Percentiles rank a stretch among this genome's conserved stretches.
phyloP scores from a whole-genome alignment of 2,329 filamentous ascomycete species.

The Ceratocystis harringtonii region DNA sequence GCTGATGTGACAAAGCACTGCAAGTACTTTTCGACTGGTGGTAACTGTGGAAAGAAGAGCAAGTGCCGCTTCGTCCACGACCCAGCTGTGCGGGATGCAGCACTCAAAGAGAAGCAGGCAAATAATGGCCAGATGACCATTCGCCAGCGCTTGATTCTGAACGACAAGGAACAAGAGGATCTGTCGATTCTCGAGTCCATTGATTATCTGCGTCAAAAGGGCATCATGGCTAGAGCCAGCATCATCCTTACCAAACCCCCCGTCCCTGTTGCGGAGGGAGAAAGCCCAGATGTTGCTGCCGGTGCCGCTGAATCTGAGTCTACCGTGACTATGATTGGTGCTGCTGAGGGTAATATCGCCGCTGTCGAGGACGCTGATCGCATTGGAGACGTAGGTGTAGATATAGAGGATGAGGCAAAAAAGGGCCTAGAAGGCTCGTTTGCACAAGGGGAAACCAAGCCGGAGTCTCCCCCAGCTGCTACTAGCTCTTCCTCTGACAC shows the following conservation, averaged over 20 bases:
- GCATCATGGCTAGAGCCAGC: slow-evolving; percentile 30
- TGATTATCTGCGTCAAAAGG: slow-evolving; percentile 47
- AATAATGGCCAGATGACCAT: slow-evolving; percentile 52
- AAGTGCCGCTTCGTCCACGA: slow-evolving; percentile 62
- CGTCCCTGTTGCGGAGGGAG: not conserved
- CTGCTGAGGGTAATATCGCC: not conserved
- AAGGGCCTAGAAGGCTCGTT: not conserved
- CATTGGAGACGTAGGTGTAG: slow-evolving; percentile 9
- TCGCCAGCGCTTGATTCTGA: slow-evolving; percentile 48
- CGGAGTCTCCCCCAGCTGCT: slow-evolving; percentile 25
- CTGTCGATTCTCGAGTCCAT: slow-evolving; percentile 50
- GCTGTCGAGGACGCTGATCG: not conserved
- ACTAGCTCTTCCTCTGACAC: slow-evolving; percentile 20
- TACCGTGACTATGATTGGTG: not conserved
- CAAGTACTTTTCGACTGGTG: slow-evolving; percentile 57
- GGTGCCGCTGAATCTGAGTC: slow-evolving; percentile 8
- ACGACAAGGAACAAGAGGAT: slow-evolving; percentile 55
- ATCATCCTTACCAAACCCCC: slow-evolving; percentile 16
- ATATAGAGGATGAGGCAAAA: slow-evolving; percentile 14
- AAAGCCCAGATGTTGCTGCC: not conserved
- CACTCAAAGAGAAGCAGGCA: slow-evolving; percentile 46
- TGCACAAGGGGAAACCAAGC: slow-evolving; percentile 25
- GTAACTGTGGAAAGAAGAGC: slow-evolving; percentile 56
- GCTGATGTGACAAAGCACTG: slow-evolving; percentile 50
- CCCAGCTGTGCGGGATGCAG: slow-evolving; percentile 45